These are phyloP conservation scores for Amphibolis antarctica DNA, from an alignment of 106 monocot genomes.

Conservation along the genomic window DNA sequence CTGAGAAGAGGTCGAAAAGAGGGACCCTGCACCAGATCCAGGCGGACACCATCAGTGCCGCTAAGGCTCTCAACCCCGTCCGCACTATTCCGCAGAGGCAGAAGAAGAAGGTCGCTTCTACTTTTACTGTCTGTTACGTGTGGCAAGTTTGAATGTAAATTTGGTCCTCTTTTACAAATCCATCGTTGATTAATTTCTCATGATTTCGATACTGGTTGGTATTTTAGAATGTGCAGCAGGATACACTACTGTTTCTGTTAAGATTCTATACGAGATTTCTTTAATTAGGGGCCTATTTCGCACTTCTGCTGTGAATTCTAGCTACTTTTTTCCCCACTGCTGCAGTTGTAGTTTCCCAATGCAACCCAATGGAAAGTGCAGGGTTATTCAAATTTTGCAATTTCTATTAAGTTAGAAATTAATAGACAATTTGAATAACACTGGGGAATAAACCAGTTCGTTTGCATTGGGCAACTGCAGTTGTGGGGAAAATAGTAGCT, in stretches of 20 bases:
- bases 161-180: neutral
- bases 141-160: neutral
- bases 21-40: slow-evolving; percentile 80
- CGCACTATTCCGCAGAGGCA: slow-evolving; percentile 41
- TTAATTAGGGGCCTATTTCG: neutral
- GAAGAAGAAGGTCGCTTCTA: slow-evolving; percentile 48
- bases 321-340: too few relatives aligned
- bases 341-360: too few relatives aligned
- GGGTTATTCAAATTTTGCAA: too few relatives aligned
- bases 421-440: too few relatives aligned
- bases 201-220: neutral
- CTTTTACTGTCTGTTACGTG: too few relatives aligned
- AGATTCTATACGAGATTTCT: neutral
- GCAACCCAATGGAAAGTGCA: too few relatives aligned
- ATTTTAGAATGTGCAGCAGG: neutral
- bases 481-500: too few relatives aligned
- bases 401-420: too few relatives aligned
- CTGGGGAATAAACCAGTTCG: too few relatives aligned
- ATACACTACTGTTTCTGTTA: neutral
- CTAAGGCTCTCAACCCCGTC: slow-evolving; percentile 88
- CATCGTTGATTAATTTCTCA: neutral
- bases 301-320: too few relatives aligned
- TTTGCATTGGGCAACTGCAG: too few relatives aligned
- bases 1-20: slow-evolving; percentile 67
- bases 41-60: slow-evolving; percentile 86